Conservation (phyloP, 306 rosid species). For the Cicer judaicum region DNA sequence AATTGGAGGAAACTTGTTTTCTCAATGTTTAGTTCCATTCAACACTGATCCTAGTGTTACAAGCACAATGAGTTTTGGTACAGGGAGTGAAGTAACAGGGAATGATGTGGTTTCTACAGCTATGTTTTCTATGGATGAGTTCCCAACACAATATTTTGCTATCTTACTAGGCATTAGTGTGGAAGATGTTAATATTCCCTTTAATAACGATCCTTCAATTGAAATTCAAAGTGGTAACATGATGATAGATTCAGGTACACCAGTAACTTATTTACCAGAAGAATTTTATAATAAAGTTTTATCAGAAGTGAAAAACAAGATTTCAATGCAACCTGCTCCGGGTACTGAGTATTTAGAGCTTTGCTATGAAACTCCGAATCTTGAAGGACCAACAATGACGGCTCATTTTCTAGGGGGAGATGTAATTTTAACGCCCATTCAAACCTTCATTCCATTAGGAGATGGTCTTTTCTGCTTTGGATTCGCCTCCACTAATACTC, state of each 20-base stretch:
- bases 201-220: background rate
- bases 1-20: background rate
- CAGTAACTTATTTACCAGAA: constrained; percentile 34
- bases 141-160: constrained; percentile 21
- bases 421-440: background rate
- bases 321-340: constrained; percentile 37
- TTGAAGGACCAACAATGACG: constrained; percentile 3
- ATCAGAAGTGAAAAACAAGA: constrained; percentile 36
- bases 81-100: constrained; percentile 50
- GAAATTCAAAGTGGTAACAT: constrained; percentile 44
- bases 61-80: constrained; percentile 47
- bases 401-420: background rate
- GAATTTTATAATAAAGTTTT: constrained; percentile 43
- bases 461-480: constrained; percentile 43
- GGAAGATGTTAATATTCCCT: constrained; percentile 41
- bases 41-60: background rate
- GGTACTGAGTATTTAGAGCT: constrained; percentile 32
- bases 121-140: constrained; percentile 7
- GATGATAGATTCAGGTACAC: constrained; percentile 49
- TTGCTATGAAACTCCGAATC: constrained; percentile 44
- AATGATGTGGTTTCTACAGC: constrained; percentile 44
- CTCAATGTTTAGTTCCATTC: constrained; percentile 23
- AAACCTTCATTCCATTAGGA: constrained; percentile 46
- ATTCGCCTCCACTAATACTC: background rate
- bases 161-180: constrained; percentile 53